phyloP scores from a whole-genome alignment of 768 basidiomycete species.

The Wakefieldia striispora region DNA sequence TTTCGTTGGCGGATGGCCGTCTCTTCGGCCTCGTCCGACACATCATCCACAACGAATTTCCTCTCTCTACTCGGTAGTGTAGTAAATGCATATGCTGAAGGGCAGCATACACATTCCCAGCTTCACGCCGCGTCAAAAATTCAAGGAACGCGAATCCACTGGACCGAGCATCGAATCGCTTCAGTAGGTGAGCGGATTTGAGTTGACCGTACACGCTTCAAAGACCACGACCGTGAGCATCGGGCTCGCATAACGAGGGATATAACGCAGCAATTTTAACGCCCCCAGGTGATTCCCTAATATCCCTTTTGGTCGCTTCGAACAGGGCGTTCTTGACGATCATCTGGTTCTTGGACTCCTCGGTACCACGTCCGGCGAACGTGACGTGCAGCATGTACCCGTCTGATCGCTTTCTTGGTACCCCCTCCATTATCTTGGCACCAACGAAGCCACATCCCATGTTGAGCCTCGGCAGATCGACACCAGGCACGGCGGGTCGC shows the following conservation, averaged over 20 bases:
- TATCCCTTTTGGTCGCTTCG: constrained; percentile 91
- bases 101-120: constrained; percentile 82
- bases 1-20: constrained; percentile 77
- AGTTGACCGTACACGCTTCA: constrained; percentile 83
- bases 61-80: constrained; percentile 73
- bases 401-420: constrained; percentile 77
- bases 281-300: constrained; percentile 88
- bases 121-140: constrained; percentile 86
- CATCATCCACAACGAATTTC: constrained; percentile 59
- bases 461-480: constrained; percentile 56
- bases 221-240: background rate
- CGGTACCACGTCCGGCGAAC: constrained; percentile 79
- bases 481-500: constrained; percentile 37
- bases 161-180: constrained; percentile 83
- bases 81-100: constrained; percentile 90
- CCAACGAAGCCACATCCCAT: constrained; percentile 98
- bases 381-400: constrained; percentile 82
- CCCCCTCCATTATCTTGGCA: constrained; percentile 72
- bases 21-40: constrained; percentile 33
- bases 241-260: background rate
- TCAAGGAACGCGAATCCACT: constrained; percentile 98
- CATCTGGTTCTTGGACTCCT: constrained; percentile 54
- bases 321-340: constrained; percentile 98
- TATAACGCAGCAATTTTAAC: too few relatives aligned
- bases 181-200: constrained; percentile 92